phyloP scores from a whole-genome alignment of 2,329 filamentous ascomycete species.

The Aspergillus fischeri region DNA sequence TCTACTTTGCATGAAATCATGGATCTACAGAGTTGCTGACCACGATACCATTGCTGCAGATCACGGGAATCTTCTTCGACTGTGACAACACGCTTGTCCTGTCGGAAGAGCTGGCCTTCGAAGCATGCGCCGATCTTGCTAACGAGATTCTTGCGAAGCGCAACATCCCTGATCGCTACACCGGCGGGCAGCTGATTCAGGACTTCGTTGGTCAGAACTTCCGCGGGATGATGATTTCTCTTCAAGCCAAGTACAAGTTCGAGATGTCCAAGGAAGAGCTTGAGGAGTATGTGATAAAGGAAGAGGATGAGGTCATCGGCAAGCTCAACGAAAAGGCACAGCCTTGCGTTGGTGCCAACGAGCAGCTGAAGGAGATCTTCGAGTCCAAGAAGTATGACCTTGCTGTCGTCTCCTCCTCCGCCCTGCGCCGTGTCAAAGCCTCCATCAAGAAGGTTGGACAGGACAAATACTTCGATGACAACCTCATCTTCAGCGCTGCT shows the following conservation, averaged over 20 bases:
- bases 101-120: conserved; percentile 85
- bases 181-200: conserved; percentile 69
- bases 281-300: conserved; percentile 67
- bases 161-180: conserved; percentile 65
- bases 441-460: conserved; percentile 75
- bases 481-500: conserved; percentile 77
- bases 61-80: conserved; percentile 70
- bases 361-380: conserved; percentile 62
- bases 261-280: conserved; percentile 63
- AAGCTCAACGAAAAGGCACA: conserved; percentile 66
- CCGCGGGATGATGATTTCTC: conserved; percentile 78
- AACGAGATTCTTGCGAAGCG: conserved; percentile 75
- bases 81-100: conserved; percentile 87
- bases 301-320: conserved; percentile 78
- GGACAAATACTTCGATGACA: conserved; percentile 71
- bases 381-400: conserved; percentile 63
- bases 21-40: conserved; percentile 14
- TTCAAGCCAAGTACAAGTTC: conserved; percentile 74
- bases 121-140: conserved; percentile 83
- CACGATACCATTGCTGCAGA: conserved; percentile 37
- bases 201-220: conserved; percentile 95
- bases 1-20: not conserved
- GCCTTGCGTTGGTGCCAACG: conserved; percentile 66
- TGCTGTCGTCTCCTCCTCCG: conserved; percentile 76
- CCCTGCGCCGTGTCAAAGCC: conserved; percentile 71